A percentile compares a stretch with the other conserved stretches of the same genome.
These are phyloP conservation scores for Aphanomyces euteiches DNA, from an alignment of 352 stramenopile genomes.

Conservation along the genomic window DNA sequence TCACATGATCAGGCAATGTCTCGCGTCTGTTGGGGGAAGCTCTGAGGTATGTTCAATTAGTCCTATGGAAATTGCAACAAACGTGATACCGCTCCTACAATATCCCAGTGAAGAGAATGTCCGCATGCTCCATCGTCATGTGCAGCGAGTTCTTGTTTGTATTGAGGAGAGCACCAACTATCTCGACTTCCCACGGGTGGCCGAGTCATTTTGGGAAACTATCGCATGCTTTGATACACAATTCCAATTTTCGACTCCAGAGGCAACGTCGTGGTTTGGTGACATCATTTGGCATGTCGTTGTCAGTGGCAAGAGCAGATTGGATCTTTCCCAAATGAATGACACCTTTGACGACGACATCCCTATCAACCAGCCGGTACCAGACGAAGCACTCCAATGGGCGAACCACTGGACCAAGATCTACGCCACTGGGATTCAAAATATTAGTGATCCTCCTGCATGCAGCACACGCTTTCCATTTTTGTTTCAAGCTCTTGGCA, in stretches of 20 bases:
- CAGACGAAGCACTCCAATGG: not conserved
- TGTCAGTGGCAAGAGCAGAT: conserved; percentile 1
- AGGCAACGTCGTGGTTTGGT: conserved; percentile 5
- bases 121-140: not conserved
- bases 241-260: not conserved
- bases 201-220: not conserved
- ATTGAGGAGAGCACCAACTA: not conserved
- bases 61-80: not conserved
- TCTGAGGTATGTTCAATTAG: not conserved
- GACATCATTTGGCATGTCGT: conserved; percentile 10
- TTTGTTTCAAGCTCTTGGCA: not conserved
- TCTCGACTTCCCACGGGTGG: conserved; percentile 13
- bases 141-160: not conserved
- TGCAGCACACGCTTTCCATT: conserved; percentile 8
- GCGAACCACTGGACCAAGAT: conserved; percentile 15
- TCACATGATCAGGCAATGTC: not conserved
- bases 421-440: not conserved
- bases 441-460: not conserved
- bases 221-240: not conserved
- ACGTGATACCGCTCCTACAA: not conserved
- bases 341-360: not conserved
- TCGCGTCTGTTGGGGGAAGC: not conserved
- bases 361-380: not conserved
- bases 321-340: not conserved
- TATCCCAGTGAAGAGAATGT: not conserved